phyloP scores from a whole-genome alignment of 2,329 filamentous ascomycete species.

The Chalaropsis thielavioides region DNA sequence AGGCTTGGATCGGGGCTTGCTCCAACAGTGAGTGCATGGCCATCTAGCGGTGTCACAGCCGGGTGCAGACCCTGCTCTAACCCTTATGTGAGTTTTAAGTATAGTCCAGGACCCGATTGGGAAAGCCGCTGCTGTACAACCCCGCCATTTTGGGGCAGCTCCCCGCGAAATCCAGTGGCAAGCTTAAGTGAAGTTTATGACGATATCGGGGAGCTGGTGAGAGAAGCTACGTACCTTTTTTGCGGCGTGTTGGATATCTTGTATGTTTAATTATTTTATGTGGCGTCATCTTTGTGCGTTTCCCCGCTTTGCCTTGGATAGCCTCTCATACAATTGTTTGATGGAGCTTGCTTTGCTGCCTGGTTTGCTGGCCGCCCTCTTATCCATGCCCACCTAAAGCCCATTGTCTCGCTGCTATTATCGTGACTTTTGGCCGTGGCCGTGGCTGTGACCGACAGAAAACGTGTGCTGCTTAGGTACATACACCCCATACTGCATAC shows the following conservation, averaged over 20 bases:
- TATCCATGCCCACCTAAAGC: background rate
- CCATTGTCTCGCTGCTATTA: background rate
- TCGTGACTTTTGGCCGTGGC: slow-evolving; percentile 3
- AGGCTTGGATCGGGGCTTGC: background rate
- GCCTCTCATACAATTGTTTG: background rate
- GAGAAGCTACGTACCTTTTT: background rate
- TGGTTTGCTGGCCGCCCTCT: background rate
- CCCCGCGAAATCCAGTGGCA: background rate
- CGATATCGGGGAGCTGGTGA: background rate
- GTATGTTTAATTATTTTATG: background rate
- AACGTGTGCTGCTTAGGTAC: background rate
- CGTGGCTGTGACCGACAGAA: background rate
- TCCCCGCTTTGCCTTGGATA: background rate
- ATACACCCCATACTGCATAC: background rate
- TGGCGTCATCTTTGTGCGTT: background rate
- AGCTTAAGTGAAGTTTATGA: background rate
- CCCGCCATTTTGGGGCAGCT: background rate
- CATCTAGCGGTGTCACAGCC: no score
- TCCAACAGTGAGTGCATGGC: background rate
- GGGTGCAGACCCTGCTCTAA: background rate
- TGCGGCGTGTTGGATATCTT: background rate
- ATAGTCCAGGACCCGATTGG: background rate
- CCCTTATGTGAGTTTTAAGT: background rate
- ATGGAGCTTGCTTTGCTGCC: background rate
- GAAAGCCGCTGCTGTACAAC: background rate